A percentile compares a stretch with the other conserved stretches of the same genome.
phyloP scores from a whole-genome alignment of 23 red algal species.

The Chondrus crispus region DNA sequence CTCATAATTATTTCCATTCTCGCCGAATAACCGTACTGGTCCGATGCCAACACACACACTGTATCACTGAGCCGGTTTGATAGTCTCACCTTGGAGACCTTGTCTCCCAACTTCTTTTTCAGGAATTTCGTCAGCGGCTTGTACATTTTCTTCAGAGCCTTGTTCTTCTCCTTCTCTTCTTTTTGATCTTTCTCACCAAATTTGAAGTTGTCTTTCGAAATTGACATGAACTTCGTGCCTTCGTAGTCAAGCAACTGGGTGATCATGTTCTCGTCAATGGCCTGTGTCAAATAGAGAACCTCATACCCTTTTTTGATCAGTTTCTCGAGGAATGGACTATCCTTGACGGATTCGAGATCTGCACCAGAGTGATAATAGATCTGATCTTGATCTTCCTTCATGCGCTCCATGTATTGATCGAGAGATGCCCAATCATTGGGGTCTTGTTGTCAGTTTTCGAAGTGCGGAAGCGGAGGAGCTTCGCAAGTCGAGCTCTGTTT shows the following conservation, averaged over 20 bases:
- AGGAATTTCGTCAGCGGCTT: constrained; percentile 80
- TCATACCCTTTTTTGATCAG: constrained; percentile 81
- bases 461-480: constrained; percentile 84
- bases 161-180: constrained; percentile 59
- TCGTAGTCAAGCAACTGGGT: constrained; percentile 72
- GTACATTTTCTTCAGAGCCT: constrained; percentile 59
- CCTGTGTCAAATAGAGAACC: constrained; percentile 78
- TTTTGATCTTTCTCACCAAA: constrained; percentile 83
- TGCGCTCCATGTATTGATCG: constrained; percentile 75
- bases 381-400: constrained; percentile 90
- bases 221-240: constrained; percentile 79
- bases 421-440: constrained; percentile 78
- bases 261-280: constrained; percentile 95
- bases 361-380: constrained; percentile 88
- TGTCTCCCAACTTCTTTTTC: constrained; percentile 61
- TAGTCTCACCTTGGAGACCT: constrained; percentile 82
- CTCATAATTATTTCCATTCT: constrained; percentile 84
- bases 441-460: constrained; percentile 63
- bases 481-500: constrained; percentile 67
- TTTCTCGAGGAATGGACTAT: constrained; percentile 90
- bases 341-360: constrained; percentile 35
- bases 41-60: constrained; percentile 72
- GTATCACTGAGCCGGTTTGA: constrained; percentile 65
- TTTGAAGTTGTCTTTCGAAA: constrained; percentile 80
- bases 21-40: constrained; percentile 83